These are phyloP conservation scores for Russula compacta DNA, from an alignment of 768 basidiomycete species.

Conservation along the genomic window DNA sequence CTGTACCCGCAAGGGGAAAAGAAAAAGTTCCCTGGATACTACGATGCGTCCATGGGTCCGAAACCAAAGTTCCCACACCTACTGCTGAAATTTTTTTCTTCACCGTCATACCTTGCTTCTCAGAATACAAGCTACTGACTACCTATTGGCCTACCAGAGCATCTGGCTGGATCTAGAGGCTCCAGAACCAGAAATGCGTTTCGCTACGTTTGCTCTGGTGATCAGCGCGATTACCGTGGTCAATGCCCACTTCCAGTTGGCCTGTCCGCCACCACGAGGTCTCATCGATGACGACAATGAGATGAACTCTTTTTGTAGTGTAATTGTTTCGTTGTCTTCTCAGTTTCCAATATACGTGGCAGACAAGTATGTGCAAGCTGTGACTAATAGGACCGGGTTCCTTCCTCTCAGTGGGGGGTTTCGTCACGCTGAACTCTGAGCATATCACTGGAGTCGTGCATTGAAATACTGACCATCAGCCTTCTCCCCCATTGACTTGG, in stretches of 20 bases:
- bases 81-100: constrained; percentile 17
- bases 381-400: constrained; percentile 55
- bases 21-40: no score
- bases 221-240: constrained; percentile 34
- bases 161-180: not conserved
- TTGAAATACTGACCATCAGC: constrained; percentile 9
- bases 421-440: constrained; percentile 56
- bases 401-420: constrained; percentile 51
- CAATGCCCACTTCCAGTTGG: constrained; percentile 71
- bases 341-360: not conserved
- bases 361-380: constrained; percentile 56
- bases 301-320: constrained; percentile 56
- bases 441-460: constrained; percentile 56
- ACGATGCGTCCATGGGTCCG: no score
- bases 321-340: not conserved
- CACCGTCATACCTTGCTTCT: not conserved
- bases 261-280: constrained; percentile 68
- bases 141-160: not conserved
- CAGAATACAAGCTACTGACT: no score
- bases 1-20: no score
- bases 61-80: no score
- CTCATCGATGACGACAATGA: constrained; percentile 52
- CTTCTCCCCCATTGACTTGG: not conserved
- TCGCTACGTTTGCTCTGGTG: constrained; percentile 30
- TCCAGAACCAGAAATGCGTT: constrained; percentile 26